These are phyloP conservation scores for Chytriomyces sp. DNA, from an alignment of 192 early-diverging fungal species.

Conservation along the genomic window DNA sequence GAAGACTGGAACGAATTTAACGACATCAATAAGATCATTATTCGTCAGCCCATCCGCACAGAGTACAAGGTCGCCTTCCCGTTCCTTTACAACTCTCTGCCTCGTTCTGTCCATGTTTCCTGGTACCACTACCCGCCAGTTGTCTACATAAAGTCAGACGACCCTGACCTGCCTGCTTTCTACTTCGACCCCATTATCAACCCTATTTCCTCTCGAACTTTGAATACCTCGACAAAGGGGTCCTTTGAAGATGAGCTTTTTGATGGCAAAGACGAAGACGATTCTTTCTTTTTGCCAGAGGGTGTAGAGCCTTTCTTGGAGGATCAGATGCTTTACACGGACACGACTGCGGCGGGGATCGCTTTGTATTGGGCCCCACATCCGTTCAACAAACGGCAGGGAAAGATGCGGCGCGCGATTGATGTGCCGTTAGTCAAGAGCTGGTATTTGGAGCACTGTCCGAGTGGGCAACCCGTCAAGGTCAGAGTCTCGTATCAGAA, in stretches of 20 bases:
- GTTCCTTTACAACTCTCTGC: constrained; percentile 95
- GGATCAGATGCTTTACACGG: constrained; percentile 76
- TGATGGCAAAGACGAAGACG: constrained; percentile 48
- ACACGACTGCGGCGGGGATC: constrained; percentile 91
- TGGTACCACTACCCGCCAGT: constrained; percentile 94
- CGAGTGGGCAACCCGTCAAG: constrained; percentile 92
- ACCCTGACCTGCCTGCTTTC: constrained; percentile 95
- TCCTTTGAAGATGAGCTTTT: constrained; percentile 62
- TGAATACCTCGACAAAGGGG: constrained; percentile 51
- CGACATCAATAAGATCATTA: constrained; percentile 99
- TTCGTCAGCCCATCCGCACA: constrained; percentile 96
- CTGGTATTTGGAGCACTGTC: constrained; percentile 98
- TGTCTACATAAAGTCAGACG: constrained; percentile 85
- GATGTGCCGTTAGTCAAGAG: constrained; percentile 95
- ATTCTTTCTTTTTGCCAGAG: constrained; percentile 82
- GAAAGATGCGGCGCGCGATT: constrained; percentile 84
- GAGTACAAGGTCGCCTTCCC: constrained; percentile 99
- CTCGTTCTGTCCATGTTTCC: constrained; percentile 86
- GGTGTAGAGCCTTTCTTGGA: constrained; percentile 80
- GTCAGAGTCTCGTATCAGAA: constrained; percentile 99
- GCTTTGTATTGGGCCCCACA: constrained; percentile 97
- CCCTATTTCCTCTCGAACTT: constrained; percentile 86
- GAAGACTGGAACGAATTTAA: constrained; percentile 99
- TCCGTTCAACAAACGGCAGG: constrained; percentile 92
- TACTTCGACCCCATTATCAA: constrained; percentile 97